Evolutionary conservation across 805 yeast species (phyloP).

Genomic region (Cyberlindnera suaveolens): DNA sequence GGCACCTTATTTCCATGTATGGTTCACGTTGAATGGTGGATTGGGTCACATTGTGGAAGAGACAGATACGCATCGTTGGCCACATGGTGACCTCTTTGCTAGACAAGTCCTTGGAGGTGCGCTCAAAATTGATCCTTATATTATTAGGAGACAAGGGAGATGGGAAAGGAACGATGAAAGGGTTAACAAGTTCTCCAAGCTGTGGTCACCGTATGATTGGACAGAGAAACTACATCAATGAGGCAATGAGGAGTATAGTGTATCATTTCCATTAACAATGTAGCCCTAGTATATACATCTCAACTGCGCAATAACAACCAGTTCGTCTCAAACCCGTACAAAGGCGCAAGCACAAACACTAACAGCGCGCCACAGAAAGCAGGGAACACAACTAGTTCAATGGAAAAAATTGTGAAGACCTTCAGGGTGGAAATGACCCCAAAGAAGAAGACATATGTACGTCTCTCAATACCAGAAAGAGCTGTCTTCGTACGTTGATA

Average conservation of each 20-base stretch:
- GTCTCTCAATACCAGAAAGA: conserved; percentile 43
- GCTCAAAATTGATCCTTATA: conserved; percentile 31
- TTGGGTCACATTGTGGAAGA: conserved; percentile 45
- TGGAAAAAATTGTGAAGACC: conserved; percentile 65
- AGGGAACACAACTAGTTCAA: conserved; percentile 85
- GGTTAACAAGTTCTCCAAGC: conserved; percentile 8
- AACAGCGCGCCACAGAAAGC: conserved; percentile 76
- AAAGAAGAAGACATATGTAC: conserved; percentile 44
- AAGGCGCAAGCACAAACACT: conserved; percentile 53
- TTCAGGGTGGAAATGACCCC: conserved; percentile 59
- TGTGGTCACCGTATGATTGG: conserved; percentile 15
- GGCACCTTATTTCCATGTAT: conserved; percentile 45
- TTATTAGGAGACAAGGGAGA: conserved; percentile 27
- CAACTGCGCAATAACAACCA: background rate
- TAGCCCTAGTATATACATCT: background rate
- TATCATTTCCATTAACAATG: background rate
- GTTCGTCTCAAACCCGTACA: conserved; percentile 24
- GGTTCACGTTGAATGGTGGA: conserved; percentile 43
- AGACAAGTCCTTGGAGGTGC: conserved; percentile 42
- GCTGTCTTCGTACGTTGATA: conserved; percentile 33
- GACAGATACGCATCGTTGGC: conserved; percentile 32
- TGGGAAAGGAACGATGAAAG: conserved; percentile 16
- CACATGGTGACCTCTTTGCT: conserved; percentile 39
- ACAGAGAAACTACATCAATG: background rate
- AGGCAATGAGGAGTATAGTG: background rate